Evolutionary conservation across 1,139 yeast species (phyloP).

Genomic region (Pneumocystis sp.): DNA sequence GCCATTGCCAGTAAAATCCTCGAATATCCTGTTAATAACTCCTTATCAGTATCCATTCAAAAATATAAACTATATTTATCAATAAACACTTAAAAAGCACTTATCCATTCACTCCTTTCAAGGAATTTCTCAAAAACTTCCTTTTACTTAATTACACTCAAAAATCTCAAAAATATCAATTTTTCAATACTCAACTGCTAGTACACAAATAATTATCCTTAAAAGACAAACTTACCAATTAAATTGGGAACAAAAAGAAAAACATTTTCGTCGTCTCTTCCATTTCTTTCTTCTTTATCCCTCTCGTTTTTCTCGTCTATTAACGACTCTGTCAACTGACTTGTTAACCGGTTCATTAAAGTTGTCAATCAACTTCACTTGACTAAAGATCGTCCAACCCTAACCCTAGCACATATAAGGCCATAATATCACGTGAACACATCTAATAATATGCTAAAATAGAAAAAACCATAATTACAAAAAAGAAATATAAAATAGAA

Average conservation of each 20-base stretch:
- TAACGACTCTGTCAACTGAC: neutral
- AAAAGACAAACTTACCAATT: conserved; percentile 37
- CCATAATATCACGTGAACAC: no score
- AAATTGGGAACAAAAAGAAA: conserved; percentile 75
- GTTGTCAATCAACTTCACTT: neutral
- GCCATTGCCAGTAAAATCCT: conserved; percentile 68
- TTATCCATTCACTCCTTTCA: no score
- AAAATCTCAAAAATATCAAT: no score
- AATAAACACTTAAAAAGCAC: neutral
- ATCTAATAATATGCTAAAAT: no score
- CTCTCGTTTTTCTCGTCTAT: neutral
- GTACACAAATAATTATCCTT: neutral
- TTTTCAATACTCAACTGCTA: neutral
- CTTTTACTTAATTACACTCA: no score
- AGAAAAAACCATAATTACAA: no score
- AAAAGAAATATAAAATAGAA: no score
- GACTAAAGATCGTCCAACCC: neutral
- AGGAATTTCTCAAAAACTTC: no score
- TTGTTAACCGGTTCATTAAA: neutral
- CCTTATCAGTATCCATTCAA: neutral
- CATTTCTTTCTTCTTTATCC: neutral
- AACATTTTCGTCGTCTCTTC: conserved; percentile 29
- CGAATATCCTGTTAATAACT: conserved; percentile 29
- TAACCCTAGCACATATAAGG: no score
- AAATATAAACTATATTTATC: neutral